Conservation (phyloP, 2,329 filamentous ascomycete genomes). For the Claviceps purpurea region DNA sequence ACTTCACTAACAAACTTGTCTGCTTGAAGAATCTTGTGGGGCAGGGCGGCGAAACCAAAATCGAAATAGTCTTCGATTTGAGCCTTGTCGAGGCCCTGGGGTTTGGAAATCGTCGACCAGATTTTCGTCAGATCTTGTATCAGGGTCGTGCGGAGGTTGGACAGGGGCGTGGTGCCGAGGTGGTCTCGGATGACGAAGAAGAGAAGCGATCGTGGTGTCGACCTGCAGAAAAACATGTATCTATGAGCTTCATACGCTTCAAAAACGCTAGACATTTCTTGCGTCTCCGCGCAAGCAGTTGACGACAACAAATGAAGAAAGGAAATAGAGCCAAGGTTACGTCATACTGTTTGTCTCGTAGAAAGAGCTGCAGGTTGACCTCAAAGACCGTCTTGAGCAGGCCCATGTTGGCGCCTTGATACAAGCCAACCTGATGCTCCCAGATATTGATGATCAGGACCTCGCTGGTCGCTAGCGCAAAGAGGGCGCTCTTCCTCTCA, state of each 20-base stretch:
- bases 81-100: constrained; percentile 72
- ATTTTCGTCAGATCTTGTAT: constrained; percentile 84
- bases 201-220: constrained; percentile 75
- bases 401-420: constrained; percentile 98
- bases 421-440: constrained; percentile 96
- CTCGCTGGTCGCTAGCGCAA: constrained; percentile 93
- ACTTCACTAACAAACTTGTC: constrained; percentile 80
- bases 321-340: neutral
- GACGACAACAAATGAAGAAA: neutral
- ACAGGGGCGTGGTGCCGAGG: constrained; percentile 77
- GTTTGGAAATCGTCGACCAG: constrained; percentile 88
- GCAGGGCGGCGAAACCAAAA: constrained; percentile 89
- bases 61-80: constrained; percentile 96
- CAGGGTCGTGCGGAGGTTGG: constrained; percentile 80
- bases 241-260: constrained; percentile 4
- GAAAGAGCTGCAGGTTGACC: constrained; percentile 91
- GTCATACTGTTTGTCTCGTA: constrained; percentile 82
- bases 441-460: constrained; percentile 98
- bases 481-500: constrained; percentile 93
- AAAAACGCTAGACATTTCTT: neutral
- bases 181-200: constrained; percentile 99
- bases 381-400: constrained; percentile 97
- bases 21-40: constrained; percentile 91
- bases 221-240: constrained; percentile 33
- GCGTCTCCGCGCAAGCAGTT: neutral